Conservation (phyloP, 208 protist genomes). For the Crithidia sp. region DNA sequence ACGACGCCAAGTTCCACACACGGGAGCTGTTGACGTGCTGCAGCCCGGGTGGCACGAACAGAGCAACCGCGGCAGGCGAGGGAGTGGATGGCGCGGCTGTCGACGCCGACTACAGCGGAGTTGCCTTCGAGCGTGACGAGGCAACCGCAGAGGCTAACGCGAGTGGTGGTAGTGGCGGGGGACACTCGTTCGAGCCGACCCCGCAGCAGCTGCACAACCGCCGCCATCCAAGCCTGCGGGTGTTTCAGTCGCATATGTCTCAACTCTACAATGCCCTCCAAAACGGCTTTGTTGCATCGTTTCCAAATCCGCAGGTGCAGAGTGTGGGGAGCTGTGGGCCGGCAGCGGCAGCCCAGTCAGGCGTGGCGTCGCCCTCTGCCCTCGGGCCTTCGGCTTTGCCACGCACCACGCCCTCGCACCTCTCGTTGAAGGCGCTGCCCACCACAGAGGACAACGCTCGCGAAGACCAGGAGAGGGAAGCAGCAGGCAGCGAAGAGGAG, state of each 20-base stretch:
- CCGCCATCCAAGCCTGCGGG: constrained; percentile 31
- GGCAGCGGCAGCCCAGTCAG: too few species aligned
- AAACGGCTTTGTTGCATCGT: constrained; percentile 13
- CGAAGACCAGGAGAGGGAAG: background rate
- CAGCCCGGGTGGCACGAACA: background rate
- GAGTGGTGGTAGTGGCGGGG: background rate
- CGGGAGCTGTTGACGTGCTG: constrained; percentile 3
- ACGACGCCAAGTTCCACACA: constrained; percentile 25
- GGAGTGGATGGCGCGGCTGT: background rate
- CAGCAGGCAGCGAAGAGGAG: background rate
- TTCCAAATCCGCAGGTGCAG: constrained; percentile 27
- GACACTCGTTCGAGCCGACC: background rate
- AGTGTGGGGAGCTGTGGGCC: background rate
- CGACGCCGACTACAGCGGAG: background rate
- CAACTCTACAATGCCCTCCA: constrained; percentile 35
- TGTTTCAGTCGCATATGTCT: constrained; percentile 33
- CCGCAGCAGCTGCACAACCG: constrained; percentile 26
- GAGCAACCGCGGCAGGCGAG: background rate
- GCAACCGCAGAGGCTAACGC: background rate
- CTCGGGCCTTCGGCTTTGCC: background rate
- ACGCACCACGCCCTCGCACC: too few species aligned
- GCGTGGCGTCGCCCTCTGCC: too few species aligned
- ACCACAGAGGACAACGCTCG: background rate
- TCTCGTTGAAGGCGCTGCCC: background rate
- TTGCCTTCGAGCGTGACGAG: constrained; percentile 13